Conservation (phyloP, 2,329 filamentous ascomycete species). For the Hypoxylon rubiginosum region DNA sequence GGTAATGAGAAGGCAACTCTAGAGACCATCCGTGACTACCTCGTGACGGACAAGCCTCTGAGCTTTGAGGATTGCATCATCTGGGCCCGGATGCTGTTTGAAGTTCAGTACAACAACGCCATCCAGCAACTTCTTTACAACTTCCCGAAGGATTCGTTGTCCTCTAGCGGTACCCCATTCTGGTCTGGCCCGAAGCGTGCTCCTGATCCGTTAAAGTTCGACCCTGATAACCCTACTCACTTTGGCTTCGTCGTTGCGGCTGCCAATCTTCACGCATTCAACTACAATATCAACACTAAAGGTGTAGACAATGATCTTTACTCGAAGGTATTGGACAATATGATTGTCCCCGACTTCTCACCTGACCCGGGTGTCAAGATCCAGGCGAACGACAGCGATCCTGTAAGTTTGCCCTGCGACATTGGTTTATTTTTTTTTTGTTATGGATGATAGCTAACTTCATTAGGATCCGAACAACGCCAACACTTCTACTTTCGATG, state of each 20-base stretch:
- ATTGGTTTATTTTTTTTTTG: background rate
- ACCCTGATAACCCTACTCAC: conserved; percentile 86
- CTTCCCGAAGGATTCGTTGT: conserved; percentile 94
- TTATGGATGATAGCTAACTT: conserved; percentile 33
- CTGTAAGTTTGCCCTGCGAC: conserved; percentile 63
- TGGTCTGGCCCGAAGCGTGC: conserved; percentile 99
- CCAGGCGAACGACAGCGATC: conserved; percentile 94
- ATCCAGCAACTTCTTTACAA: conserved; percentile 96
- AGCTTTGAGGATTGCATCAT: conserved; percentile 96
- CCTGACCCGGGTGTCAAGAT: conserved; percentile 95
- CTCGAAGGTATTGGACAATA: conserved; percentile 83
- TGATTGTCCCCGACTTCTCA: conserved; percentile 95
- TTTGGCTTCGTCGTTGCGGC: conserved; percentile 88
- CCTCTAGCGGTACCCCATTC: conserved; percentile 90
- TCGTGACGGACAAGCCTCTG: conserved; percentile 91
- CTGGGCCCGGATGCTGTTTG: conserved; percentile 94
- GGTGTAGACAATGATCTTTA: conserved; percentile 79
- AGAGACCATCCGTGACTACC: conserved; percentile 88
- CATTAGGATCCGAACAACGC: conserved; percentile 82
- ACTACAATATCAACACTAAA: conserved; percentile 95
- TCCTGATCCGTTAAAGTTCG: conserved; percentile 90
- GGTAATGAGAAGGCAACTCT: conserved; percentile 95
- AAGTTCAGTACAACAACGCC: conserved; percentile 96
- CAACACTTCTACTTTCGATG: conserved; percentile 69
- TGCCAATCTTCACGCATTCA: conserved; percentile 95